Conservation (phyloP, 176 grass and related monocot genomes). For the Oryza rufipogon region DNA sequence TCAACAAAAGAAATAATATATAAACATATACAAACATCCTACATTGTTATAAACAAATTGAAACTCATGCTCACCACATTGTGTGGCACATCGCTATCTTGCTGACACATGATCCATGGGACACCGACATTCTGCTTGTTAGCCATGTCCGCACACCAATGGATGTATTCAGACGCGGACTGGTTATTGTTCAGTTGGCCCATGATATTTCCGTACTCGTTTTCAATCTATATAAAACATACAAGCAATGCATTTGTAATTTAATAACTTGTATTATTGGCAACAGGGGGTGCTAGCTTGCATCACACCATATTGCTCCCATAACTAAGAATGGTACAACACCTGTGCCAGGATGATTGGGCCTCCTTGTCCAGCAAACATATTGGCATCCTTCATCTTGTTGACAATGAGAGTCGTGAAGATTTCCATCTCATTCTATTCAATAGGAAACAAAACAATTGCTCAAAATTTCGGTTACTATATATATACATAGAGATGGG, state of each 20-base stretch:
- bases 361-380: slow-evolving; percentile 58
- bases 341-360: slow-evolving; percentile 66
- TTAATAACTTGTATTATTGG: no score
- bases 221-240: slow-evolving; percentile 50
- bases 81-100: slow-evolving; percentile 47
- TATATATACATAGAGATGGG: no score
- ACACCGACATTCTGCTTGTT: slow-evolving; percentile 48
- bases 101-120: slow-evolving; percentile 81
- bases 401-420: slow-evolving; percentile 63
- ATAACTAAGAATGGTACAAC: no score
- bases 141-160: slow-evolving; percentile 55
- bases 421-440: slow-evolving; percentile 65
- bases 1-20: no score
- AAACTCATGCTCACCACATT: slow-evolving; percentile 35
- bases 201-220: slow-evolving; percentile 66
- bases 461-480: no score
- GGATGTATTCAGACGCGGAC: slow-evolving; percentile 40
- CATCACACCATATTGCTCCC: no score
- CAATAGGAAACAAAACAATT: no score
- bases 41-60: background rate
- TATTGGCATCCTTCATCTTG: slow-evolving; percentile 52
- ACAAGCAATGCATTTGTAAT: no score
- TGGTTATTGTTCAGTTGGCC: slow-evolving; percentile 4
- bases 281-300: no score
- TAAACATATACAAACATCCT: no score